A percentile compares a stretch with the other conserved stretches of the same genome.
Conservation (phyloP, 345 rosid genomes). For the Trapa incisa region DNA sequence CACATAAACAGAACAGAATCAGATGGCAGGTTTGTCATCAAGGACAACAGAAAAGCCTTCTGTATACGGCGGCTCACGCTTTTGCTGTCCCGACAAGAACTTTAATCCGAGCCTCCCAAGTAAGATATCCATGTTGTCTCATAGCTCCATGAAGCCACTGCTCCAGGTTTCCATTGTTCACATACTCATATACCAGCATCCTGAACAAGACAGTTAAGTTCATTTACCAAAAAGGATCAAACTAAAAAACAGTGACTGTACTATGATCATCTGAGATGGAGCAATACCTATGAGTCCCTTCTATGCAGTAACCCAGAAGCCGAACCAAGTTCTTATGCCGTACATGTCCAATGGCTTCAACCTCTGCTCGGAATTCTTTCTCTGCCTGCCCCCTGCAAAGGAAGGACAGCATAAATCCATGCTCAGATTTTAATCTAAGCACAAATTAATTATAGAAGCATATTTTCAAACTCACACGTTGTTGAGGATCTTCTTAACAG, state of each 20-base stretch:
- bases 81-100: constrained; percentile 72
- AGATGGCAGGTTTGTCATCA: constrained; percentile 3
- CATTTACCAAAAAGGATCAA: not conserved
- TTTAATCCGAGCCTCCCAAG: constrained; percentile 81
- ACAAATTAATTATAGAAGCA: not conserved
- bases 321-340: constrained; percentile 84
- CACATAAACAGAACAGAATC: constrained; percentile 15
- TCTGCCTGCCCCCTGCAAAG: constrained; percentile 67
- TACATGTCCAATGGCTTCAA: constrained; percentile 78
- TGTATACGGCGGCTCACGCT: constrained; percentile 42
- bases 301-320: constrained; percentile 72
- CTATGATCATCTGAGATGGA: not conserved
- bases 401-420: constrained; percentile 1
- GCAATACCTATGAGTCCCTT: constrained; percentile 59
- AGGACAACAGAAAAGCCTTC: not conserved
- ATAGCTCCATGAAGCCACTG: constrained; percentile 87
- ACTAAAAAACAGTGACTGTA: not conserved
- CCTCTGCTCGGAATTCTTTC: constrained; percentile 71
- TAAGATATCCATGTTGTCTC: constrained; percentile 70
- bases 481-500: constrained; percentile 65
- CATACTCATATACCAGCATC: constrained; percentile 72
- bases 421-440: not conserved
- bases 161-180: constrained; percentile 74
- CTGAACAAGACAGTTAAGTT: constrained; percentile 14
- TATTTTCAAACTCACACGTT: constrained; percentile 38